A percentile compares a stretch with the other conserved stretches of the same genome.
Evolutionary conservation across 140 eudicot genomes (phyloP).

Genomic region (Oenanthe javanica): DNA sequence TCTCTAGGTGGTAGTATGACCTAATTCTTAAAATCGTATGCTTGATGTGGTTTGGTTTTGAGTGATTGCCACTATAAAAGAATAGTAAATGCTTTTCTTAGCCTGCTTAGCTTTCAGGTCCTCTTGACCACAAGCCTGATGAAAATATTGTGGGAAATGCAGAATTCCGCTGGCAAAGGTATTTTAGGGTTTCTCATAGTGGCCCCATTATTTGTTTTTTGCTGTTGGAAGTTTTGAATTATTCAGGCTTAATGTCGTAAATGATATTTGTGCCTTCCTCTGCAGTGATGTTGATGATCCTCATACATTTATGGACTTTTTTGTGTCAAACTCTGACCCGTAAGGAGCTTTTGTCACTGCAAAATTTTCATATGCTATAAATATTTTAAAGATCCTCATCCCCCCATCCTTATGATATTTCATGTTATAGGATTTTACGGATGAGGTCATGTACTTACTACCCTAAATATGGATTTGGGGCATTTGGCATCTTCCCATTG

Average conservation of each 20-base stretch:
- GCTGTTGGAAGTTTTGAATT: neutral
- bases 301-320: slow-evolving; percentile 80
- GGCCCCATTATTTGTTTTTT: neutral
- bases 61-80: neutral
- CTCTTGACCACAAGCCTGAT: slow-evolving; percentile 71
- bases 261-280: slow-evolving; percentile 8
- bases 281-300: slow-evolving; percentile 80
- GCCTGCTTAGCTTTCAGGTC: slow-evolving; percentile 67
- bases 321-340: slow-evolving; percentile 85
- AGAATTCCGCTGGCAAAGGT: slow-evolving; percentile 96
- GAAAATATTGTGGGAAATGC: slow-evolving; percentile 76
- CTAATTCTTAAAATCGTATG: neutral
- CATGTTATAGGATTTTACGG: slow-evolving; percentile 55
- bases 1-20: neutral
- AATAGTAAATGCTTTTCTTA: slow-evolving; percentile 29
- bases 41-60: neutral
- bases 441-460: slow-evolving; percentile 83
- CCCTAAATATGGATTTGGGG: slow-evolving; percentile 82
- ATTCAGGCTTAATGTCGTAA: neutral
- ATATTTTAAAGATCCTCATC: neutral
- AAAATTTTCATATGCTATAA: neutral
- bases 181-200: slow-evolving; percentile 6
- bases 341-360: slow-evolving; percentile 27
- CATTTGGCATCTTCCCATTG: slow-evolving; percentile 76
- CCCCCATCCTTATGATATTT: neutral